These are phyloP conservation scores for Parsonsia alboflavescens DNA, from an alignment of 257 asterid species.

Conservation along the genomic window DNA sequence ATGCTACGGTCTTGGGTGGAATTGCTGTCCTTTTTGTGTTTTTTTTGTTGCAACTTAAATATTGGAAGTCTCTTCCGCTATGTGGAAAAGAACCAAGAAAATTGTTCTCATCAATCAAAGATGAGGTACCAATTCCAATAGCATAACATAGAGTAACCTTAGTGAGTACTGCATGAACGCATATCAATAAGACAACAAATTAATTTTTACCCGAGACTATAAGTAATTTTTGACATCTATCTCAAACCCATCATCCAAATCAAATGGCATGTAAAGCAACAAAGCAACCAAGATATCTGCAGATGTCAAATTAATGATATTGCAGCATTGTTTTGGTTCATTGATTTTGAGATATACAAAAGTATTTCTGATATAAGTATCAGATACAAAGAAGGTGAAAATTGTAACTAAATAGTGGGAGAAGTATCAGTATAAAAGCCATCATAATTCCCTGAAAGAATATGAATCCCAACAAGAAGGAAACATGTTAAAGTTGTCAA, in stretches of 20 bases:
- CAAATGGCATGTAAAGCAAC: neutral
- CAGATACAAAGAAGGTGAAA: neutral
- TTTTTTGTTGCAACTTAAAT: too few relatives aligned
- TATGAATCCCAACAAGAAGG: neutral
- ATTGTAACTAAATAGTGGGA: too few relatives aligned
- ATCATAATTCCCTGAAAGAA: neutral
- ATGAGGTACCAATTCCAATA: conserved; percentile 56
- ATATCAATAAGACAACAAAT: neutral
- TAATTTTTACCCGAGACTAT: neutral
- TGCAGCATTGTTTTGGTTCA: neutral
- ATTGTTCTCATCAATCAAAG: conserved; percentile 49
- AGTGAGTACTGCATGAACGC: conserved; percentile 41
- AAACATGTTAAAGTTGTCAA: neutral
- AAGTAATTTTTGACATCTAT: neutral
- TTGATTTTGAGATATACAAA: neutral
- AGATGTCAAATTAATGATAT: neutral
- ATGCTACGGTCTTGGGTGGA: too few relatives aligned
- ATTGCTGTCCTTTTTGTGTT: too few relatives aligned
- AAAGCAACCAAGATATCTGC: neutral
- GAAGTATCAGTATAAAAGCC: too few relatives aligned
- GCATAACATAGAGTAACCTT: conserved; percentile 64
- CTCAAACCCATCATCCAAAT: neutral
- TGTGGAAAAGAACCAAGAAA: neutral
- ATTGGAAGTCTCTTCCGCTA: neutral
- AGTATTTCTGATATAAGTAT: neutral